Base-by-base conservation (phyloP, 2,329 filamentous ascomycete species). In the Colletotrichum siamense region DNA sequence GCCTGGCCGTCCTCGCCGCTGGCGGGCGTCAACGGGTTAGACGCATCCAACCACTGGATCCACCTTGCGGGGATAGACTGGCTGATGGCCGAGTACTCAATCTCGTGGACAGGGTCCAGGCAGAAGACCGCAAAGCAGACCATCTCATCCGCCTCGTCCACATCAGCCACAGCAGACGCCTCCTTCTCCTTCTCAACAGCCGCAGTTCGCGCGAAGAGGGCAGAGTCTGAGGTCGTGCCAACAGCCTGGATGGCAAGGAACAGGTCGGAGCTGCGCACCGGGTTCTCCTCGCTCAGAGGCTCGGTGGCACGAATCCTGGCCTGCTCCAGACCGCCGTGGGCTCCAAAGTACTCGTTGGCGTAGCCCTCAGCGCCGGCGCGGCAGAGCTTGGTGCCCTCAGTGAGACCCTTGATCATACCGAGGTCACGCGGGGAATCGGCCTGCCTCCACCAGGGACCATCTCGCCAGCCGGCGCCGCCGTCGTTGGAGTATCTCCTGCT, bases 241-340 rank as follows among this genome's bases (percentile, higher is more conserved):
- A 99, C 92, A 12, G 97, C 95, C 86, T 99, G 97, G 39, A 99
- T 93, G n/a, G 96, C 92, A 36, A 99, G 89, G 90, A 99, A 99
- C 78, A 99, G 95, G 83, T 99, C 95, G 75, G 95, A 98, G 82
- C 94, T 98, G 73, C 97, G 92, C 15, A 98, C 95, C 0, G 97
- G 96, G 83, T 98, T 99, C 57, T 90, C 91, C 84, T 98, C 95
- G 85, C 92, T 95, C 55, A 98, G 86, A 4, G 93, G 91, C 84
- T 98, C 93, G 0, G 94, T 94, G 1, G 96, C 96, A 71, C 95
- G 92, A 81, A 94, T 92, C 77, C 95, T 95, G 30, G 95, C 96
- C 80, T 92, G 91, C 84, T 96, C 94, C 5, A 98, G 84, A 3
- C 96, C 96, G 36, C 96, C 96, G 77, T 92, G 90, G 5, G 92